Base-by-base conservation (phyloP, 1,139 yeast species). In the Kodamaea derodonti region DNA sequence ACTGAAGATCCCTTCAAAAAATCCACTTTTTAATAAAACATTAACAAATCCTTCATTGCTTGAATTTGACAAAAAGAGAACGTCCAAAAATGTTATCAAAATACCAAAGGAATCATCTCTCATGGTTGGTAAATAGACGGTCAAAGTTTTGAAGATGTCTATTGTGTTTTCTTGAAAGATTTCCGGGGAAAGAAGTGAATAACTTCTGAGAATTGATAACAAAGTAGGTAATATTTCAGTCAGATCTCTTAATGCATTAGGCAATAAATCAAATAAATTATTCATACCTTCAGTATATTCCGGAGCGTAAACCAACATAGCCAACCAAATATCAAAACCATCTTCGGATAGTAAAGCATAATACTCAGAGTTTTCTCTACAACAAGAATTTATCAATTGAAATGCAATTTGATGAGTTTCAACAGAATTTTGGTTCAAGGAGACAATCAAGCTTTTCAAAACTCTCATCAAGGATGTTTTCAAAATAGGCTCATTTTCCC, bases 321-420 rank as follows among this genome's bases (percentile, higher is more conserved):
- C 71, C 26, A 75, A 65, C 97, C 97, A 90, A 34, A 92, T 63
- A 34, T 86, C 95, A 49, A 78, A 78, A 0, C 95, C 97, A 57
- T 92, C 98, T 51, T 92, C 97, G 20, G 84, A 69, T 9, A 92
- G 57, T 34, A 85, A 65, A 2, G 80, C 65, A 44, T 80, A 80
- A 36, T 69, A 67, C 23, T 78, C 79, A 1, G 88, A 75, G 4
- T 61, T 49, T 7, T 80, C 80, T 3, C 57, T 39, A 43, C 87
- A 80, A 45, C 95, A 81, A 27, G 82, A 74, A 13, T 65, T 63
- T 23, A 90, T 69, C 37, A 86, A 65, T 1, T 95, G 94, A 12
- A 85, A 48, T 0, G 85, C 75, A 28, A 86, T 70, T 5, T 72
- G 58, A 65, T 84, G 79, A 14, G 90, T 75, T 29, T 69, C 64